A percentile compares a stretch with the other conserved stretches of the same genome.
Evolutionary conservation across 2,329 filamentous ascomycete species (phyloP).

Genomic region (Colletotrichum tropicale): DNA sequence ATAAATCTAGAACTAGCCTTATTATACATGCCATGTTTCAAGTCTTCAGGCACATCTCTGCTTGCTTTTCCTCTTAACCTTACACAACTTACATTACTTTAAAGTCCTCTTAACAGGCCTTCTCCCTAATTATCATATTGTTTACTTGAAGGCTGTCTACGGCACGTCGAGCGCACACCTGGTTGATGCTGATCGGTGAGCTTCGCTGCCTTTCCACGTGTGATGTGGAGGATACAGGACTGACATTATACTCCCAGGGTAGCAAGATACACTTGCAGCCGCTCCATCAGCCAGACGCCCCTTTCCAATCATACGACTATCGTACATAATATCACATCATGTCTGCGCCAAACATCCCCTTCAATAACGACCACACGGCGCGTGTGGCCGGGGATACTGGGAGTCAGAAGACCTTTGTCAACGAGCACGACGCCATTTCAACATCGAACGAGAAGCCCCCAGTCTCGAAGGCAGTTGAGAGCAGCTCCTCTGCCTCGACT

Average conservation of each 20-base stretch:
- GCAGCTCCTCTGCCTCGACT: background rate
- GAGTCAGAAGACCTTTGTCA: slow-evolving; percentile 18
- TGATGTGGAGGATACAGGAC: background rate
- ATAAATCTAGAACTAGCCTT: slow-evolving; percentile 10
- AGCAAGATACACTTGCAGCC: slow-evolving; percentile 13
- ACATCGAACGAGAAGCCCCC: background rate
- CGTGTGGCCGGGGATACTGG: background rate
- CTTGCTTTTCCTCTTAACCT: background rate
- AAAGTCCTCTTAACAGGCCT: background rate
- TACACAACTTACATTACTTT: background rate
- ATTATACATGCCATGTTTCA: background rate
- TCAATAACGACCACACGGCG: background rate
- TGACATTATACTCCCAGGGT: background rate
- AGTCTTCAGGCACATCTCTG: background rate
- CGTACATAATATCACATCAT: background rate
- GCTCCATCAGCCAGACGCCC: slow-evolving; percentile 10
- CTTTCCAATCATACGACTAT: background rate
- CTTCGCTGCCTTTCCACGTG: background rate
- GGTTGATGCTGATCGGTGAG: slow-evolving; percentile 18
- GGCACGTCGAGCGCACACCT: background rate
- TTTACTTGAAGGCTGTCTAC: background rate
- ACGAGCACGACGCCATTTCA: background rate
- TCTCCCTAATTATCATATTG: background rate
- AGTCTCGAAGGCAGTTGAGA: background rate
- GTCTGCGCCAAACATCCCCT: background rate